phyloP scores from a whole-genome alignment of 352 stramenopile species.

The Globisporangium spinosum region DNA sequence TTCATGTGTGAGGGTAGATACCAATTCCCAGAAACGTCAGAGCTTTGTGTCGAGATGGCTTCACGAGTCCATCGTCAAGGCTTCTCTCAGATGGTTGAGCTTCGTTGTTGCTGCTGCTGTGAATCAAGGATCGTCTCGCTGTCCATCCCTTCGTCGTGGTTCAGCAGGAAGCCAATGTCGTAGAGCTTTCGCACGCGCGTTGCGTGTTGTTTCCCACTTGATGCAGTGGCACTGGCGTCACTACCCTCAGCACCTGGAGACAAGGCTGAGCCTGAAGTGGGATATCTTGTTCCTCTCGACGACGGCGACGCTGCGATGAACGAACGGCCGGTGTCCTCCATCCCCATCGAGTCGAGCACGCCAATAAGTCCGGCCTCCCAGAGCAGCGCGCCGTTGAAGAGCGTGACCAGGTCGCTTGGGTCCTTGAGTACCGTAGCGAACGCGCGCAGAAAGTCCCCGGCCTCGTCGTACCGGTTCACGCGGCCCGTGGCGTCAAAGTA shows the following conservation, averaged over 20 bases:
- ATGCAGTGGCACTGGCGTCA: neutral
- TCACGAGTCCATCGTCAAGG: too few species aligned
- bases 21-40: too few species aligned
- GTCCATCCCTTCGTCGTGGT: neutral
- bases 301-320: neutral
- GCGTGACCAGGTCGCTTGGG: neutral
- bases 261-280: neutral
- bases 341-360: neutral
- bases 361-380: slow-evolving; percentile 4
- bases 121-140: neutral
- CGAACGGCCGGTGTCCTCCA: neutral
- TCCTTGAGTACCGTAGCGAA: slow-evolving; percentile 1
- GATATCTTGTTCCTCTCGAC: neutral
- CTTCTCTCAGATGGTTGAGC: neutral
- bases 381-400: slow-evolving; percentile 1
- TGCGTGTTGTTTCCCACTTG: neutral
- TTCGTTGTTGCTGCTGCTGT: neutral
- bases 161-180: slow-evolving; percentile 5
- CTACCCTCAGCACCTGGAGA: neutral
- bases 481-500: slow-evolving; percentile 22
- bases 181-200: neutral
- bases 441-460: slow-evolving; percentile 19
- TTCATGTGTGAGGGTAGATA: too few species aligned
- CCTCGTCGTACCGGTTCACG: slow-evolving; percentile 22
- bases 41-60: too few species aligned